phyloP scores from a whole-genome alignment of 257 asterid genomes.

The Solanum acaule region DNA sequence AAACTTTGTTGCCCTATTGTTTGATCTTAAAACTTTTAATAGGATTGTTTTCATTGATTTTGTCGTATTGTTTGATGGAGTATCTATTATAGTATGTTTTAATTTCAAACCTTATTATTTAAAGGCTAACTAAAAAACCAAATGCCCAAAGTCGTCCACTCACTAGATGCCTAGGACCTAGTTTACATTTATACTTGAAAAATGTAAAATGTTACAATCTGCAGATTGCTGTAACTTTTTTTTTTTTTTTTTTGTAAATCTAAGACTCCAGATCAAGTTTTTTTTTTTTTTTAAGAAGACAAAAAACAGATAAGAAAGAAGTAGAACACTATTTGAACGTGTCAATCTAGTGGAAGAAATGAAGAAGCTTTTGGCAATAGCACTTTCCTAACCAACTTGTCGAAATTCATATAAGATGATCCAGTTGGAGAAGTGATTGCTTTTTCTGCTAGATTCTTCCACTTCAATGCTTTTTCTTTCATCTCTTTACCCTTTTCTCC shows the following conservation, averaged over 20 bases:
- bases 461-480: constrained; percentile 6
- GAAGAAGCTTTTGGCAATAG: not conserved
- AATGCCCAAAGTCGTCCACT: too few relatives aligned
- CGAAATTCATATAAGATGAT: constrained; percentile 8
- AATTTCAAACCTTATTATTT: too few relatives aligned
- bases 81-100: too few relatives aligned
- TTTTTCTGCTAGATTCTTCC: constrained; percentile 8
- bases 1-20: too few relatives aligned
- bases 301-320: not conserved
- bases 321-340: not conserved
- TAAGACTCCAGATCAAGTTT: not conserved
- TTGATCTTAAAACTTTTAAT: too few relatives aligned
- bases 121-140: too few relatives aligned
- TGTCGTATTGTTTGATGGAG: too few relatives aligned
- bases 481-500: constrained; percentile 8
- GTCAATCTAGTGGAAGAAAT: not conserved
- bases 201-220: not conserved
- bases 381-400: constrained; percentile 1
- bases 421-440: not conserved
- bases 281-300: not conserved
- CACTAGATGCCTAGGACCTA: too few relatives aligned
- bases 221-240: too few relatives aligned
- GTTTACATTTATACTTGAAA: too few relatives aligned
- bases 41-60: too few relatives aligned
- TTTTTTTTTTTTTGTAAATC: too few relatives aligned